Conservation (phyloP, 2,329 filamentous ascomycete genomes). For the Zymoseptoria passerinii region DNA sequence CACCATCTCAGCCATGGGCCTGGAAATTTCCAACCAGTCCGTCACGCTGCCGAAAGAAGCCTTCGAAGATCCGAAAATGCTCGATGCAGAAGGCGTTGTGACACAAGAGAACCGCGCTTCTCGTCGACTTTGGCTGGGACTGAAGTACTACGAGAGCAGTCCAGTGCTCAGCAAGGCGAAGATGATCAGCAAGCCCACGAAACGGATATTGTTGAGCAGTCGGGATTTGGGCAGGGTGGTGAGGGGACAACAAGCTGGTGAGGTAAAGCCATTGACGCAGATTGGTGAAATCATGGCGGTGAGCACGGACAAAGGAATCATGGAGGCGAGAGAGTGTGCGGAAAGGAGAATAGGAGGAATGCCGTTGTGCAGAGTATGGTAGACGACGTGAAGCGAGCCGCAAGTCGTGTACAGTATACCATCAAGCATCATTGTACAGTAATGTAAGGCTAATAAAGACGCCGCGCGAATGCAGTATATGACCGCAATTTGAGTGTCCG, state of each 20-base stretch:
- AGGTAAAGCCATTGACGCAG: constrained; percentile 62
- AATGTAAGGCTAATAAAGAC: neutral
- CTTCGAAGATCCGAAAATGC: constrained; percentile 20
- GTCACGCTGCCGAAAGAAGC: constrained; percentile 19
- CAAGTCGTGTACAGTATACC: neutral
- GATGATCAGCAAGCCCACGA: constrained; percentile 65
- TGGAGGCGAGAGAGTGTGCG: constrained; percentile 77
- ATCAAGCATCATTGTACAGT: neutral
- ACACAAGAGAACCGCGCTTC: constrained; percentile 56
- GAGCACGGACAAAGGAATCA: constrained; percentile 64
- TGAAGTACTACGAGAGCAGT: constrained; percentile 81
- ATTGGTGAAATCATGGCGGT: constrained; percentile 79
- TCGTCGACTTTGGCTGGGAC: constrained; percentile 73
- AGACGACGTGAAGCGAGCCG: constrained; percentile 4
- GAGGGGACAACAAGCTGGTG: constrained; percentile 57
- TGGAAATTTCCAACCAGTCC: constrained; percentile 22
- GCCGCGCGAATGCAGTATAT: neutral
- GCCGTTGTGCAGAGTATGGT: constrained; percentile 62
- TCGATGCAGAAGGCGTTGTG: constrained; percentile 26
- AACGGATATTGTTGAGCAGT: constrained; percentile 59
- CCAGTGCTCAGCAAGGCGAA: constrained; percentile 64
- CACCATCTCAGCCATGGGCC: constrained; percentile 25
- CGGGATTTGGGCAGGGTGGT: constrained; percentile 56
- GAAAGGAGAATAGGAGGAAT: constrained; percentile 73
- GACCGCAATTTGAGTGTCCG: neutral